Base-by-base conservation (phyloP, 2,329 filamentous ascomycete species). In the Neonectria ditissima region DNA sequence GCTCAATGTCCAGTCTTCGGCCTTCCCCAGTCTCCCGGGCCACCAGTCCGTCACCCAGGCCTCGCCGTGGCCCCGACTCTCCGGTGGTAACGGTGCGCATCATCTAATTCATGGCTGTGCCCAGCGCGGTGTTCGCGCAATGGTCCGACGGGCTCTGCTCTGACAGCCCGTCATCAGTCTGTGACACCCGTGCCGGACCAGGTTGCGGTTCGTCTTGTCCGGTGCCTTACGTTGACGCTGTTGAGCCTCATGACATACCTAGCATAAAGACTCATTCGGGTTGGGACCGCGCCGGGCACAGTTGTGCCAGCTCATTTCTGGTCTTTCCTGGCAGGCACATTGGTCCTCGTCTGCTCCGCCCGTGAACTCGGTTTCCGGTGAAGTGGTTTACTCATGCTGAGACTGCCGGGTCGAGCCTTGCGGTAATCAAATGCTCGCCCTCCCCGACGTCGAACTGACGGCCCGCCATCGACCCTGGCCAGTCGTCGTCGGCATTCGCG, bases 41-140 rank as follows among this genome's bases (percentile, higher is more conserved):
- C 44, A 48, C 32, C 28, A 48, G 44, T 34, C 51, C 59, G 54
- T 56, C 45, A 50, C 55, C 13, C 26, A 34, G 26, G 47, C 45
- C 45, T 59, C 34, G 47, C 18, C 22, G 41, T 55, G 56, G 59
- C 32, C 53, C 65, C 48, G 56, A 47, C 48, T 62, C 14, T 59
- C 5, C 67, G 69, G 67, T 72, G 67, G 53, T 59, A 34, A 56
- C 67, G 69, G 67, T 70, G 52, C 57, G 60, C 54, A 56, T 64
- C 55, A 55, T 37, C 22, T 39, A 18, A 52, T 28, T 24, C 22
- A 57, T 48, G 34, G 24, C 43, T 37, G 43, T 59, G 51, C 44
- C 64, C 62, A 52, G 54, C 48, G 57, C 52, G 44, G 47, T 59
- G 62, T 60, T 58, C 56, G 24, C 65, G 62, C 59, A 56, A 71